phyloP scores from a whole-genome alignment of 2,329 filamentous ascomycete genomes.

The Fusarium newnesense region DNA sequence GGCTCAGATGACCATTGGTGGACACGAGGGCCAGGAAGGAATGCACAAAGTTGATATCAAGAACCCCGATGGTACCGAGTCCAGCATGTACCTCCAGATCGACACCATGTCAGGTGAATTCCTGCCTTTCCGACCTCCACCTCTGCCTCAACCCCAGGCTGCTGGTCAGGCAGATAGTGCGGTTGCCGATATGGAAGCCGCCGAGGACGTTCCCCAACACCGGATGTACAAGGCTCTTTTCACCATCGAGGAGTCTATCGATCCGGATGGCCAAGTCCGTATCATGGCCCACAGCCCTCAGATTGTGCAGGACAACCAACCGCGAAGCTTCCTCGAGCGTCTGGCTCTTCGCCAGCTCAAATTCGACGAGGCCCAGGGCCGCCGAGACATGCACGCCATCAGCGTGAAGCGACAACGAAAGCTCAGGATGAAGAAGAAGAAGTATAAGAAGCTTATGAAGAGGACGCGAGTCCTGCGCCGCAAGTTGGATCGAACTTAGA shows the following conservation, averaged over 20 bases:
- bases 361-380: conserved; percentile 64
- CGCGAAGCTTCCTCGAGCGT: conserved; percentile 74
- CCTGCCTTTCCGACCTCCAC: conserved; percentile 86
- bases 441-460: conserved; percentile 99
- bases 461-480: conserved; percentile 87
- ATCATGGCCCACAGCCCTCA: conserved; percentile 70
- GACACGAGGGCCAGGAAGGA: conserved; percentile 57
- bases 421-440: conserved; percentile 99
- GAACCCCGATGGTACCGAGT: conserved; percentile 66
- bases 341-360: conserved; percentile 72
- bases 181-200: conserved; percentile 46
- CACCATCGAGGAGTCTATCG: conserved; percentile 73
- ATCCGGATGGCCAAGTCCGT: conserved; percentile 67
- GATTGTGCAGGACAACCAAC: conserved; percentile 61
- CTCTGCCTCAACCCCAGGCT: conserved; percentile 73
- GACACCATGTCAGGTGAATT: conserved; percentile 77
- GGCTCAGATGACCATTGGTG: conserved; percentile 61
- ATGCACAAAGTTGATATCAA: conserved; percentile 63
- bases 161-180: conserved; percentile 52
- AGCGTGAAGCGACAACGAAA: conserved; percentile 93
- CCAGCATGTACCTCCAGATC: conserved; percentile 72
- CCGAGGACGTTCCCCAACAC: conserved; percentile 56
- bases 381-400: conserved; percentile 77
- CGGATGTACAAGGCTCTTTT: conserved; percentile 72
- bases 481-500: conserved; percentile 77